A percentile compares a stretch with the other conserved stretches of the same genome.
Conservation (phyloP, 768 basidiomycete species). For the Tricholoma saponaceum region DNA sequence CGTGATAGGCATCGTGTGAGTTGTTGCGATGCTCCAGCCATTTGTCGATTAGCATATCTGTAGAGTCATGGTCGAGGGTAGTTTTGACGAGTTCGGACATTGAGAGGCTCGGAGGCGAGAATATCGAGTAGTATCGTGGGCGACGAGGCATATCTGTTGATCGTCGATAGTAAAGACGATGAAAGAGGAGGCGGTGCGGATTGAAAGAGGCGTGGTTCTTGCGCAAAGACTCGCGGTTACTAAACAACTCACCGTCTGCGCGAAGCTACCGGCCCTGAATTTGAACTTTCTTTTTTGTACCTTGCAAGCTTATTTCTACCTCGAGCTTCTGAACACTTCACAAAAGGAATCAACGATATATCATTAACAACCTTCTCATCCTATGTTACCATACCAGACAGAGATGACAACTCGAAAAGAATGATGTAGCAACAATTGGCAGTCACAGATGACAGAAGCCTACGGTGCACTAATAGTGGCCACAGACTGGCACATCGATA, state of each 20-base stretch:
- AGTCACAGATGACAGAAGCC: too few relatives aligned
- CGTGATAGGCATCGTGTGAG: slow-evolving; percentile 65
- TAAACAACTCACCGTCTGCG: slow-evolving; percentile 19
- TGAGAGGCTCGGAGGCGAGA: slow-evolving; percentile 59
- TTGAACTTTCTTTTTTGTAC: not conserved
- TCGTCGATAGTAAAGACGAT: slow-evolving; percentile 5
- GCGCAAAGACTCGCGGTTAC: slow-evolving; percentile 20
- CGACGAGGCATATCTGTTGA: slow-evolving; percentile 35
- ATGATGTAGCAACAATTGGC: too few relatives aligned
- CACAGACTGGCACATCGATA: not conserved
- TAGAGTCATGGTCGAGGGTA: slow-evolving; percentile 70
- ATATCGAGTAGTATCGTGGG: slow-evolving; percentile 54
- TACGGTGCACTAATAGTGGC: not conserved
- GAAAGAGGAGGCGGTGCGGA: slow-evolving; percentile 4
- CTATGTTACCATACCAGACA: too few relatives aligned
- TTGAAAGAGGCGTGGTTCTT: slow-evolving; percentile 16
- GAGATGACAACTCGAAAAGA: not conserved
- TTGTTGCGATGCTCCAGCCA: slow-evolving; percentile 71
- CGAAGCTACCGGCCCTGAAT: slow-evolving; percentile 30
- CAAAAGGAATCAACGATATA: too few relatives aligned
- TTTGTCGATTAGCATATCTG: slow-evolving; percentile 77
- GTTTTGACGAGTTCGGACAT: slow-evolving; percentile 81
- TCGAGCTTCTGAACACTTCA: too few relatives aligned
- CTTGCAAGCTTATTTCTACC: too few relatives aligned
- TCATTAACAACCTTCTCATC: too few relatives aligned